Percentiles rank a stretch among this genome's conserved stretches.
Conservation (phyloP, 805 yeast genomes). For the Nakazawaea populi region DNA sequence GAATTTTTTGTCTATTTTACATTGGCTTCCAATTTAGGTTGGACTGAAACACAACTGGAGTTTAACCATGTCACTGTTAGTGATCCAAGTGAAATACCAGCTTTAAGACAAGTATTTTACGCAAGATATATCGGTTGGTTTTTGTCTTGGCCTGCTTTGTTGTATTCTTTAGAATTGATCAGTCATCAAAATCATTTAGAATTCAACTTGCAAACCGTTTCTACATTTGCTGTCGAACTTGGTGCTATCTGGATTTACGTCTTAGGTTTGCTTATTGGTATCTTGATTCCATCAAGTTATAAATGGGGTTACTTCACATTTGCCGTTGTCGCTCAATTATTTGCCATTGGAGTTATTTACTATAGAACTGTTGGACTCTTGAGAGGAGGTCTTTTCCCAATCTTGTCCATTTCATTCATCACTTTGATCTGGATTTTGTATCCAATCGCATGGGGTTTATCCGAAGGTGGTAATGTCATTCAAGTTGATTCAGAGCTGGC, state of each 20-base stretch:
- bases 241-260: constrained; percentile 42
- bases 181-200: constrained; percentile 26
- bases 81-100: constrained; percentile 17
- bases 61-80: constrained; percentile 39
- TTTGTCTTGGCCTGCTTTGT: constrained; percentile 43
- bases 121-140: constrained; percentile 55
- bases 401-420: constrained; percentile 14
- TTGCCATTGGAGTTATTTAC: constrained; percentile 23
- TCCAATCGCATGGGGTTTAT: constrained; percentile 46
- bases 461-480: constrained; percentile 60
- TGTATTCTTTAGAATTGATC: constrained; percentile 26
- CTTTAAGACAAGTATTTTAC: constrained; percentile 48
- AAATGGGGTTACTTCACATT: constrained; percentile 69
- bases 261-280: constrained; percentile 50
- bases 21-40: constrained; percentile 54
- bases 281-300: constrained; percentile 47
- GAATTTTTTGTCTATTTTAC: constrained; percentile 48
- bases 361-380: constrained; percentile 6
- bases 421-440: constrained; percentile 42
- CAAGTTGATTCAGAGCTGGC: constrained; percentile 54
- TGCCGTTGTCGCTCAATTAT: constrained; percentile 37
- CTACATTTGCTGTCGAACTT: constrained; percentile 36
- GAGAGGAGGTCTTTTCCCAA: background rate
- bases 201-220: constrained; percentile 24
- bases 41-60: constrained; percentile 39